These are phyloP conservation scores for Telopea speciosissima DNA, from an alignment of 177 flowering plant species.

Conservation along the genomic window DNA sequence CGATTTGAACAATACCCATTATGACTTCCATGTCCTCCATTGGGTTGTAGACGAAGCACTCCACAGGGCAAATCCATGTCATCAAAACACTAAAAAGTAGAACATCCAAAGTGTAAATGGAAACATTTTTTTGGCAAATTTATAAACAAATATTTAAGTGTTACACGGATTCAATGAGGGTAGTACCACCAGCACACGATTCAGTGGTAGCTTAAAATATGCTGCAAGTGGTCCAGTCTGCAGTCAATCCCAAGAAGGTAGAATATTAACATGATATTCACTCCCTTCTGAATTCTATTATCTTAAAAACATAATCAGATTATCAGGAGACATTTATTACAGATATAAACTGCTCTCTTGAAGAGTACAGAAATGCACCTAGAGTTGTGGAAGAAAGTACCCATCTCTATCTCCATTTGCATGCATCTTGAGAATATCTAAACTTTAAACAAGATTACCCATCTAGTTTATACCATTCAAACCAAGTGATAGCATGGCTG, in stretches of 20 bases:
- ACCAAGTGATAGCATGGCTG: too few relatives aligned
- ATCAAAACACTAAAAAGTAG: slow-evolving; percentile 61
- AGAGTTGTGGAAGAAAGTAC: too few relatives aligned
- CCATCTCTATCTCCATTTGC: too few relatives aligned
- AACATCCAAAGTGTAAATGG: background rate
- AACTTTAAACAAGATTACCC: too few relatives aligned
- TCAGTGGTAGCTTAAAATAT: slow-evolving; percentile 88
- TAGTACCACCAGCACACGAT: slow-evolving; percentile 80
- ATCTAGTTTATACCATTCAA: too few relatives aligned
- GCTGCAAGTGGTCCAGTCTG: slow-evolving; percentile 94
- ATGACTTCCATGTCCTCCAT: slow-evolving; percentile 82
- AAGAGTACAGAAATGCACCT: too few relatives aligned
- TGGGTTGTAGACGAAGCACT: slow-evolving; percentile 70
- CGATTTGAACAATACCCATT: slow-evolving; percentile 58
- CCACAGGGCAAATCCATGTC: slow-evolving; percentile 95
- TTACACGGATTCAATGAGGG: background rate
- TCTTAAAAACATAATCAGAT: too few relatives aligned
- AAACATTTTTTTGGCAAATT: background rate
- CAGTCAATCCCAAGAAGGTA: background rate
- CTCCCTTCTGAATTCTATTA: too few relatives aligned
- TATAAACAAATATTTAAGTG: background rate
- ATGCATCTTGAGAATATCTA: too few relatives aligned
- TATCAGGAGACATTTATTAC: too few relatives aligned
- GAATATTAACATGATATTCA: background rate
- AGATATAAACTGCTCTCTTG: too few relatives aligned